Base-by-base conservation (phyloP, 1,284 basidiomycete genomes). In the Boletellus deceptivus region DNA sequence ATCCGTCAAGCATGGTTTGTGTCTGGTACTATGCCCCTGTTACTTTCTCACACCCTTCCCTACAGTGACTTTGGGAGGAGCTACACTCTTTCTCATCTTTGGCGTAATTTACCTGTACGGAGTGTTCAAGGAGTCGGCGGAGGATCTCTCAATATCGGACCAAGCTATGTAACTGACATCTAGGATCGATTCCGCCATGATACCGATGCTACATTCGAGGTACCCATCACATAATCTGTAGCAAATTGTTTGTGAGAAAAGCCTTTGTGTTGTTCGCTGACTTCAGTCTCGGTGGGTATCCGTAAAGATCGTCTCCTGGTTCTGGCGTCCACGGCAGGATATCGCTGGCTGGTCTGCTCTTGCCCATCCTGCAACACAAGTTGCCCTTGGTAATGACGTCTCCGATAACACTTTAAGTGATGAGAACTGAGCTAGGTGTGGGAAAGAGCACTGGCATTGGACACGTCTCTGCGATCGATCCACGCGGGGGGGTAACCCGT, bases 1-100 rank as follows among this genome's bases (percentile, higher is more conserved):
- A 54, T 95, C 92, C 25, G 89, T 96, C 47, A 96, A 95, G 70
- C 91, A 95, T 65, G 89, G 93, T 95, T 56, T 56, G 90, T 75
- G n/a, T 36, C 46, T 17, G 20, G 22, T 41, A 2, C 10, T 14
- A 11, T 33, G 20, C 38, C 39, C 2, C 4, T 16, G 10, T 8
- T 38, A 24, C 14, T 17, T 24, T 27, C 27, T 44, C 45, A 49
- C 14, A 55, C 20, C 14, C 17, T 27, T 7, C 17, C 10, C 8
- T 5, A 1, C 41, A 60, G 59, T 60, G 14, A 60, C 59, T 3
- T 69, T 85, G 16, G 76, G 80, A 41, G 85, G 86, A 24, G 79
- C 84, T 0, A 60, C 66, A 3, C 74, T 86, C 11, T 86, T 87
- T 70, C 66, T 87, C 49, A 63, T 86, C 47, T 88, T 88, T 56